These are phyloP conservation scores for Botryotinia narcissicola DNA, from an alignment of 2,329 filamentous ascomycete species.

Conservation along the genomic window DNA sequence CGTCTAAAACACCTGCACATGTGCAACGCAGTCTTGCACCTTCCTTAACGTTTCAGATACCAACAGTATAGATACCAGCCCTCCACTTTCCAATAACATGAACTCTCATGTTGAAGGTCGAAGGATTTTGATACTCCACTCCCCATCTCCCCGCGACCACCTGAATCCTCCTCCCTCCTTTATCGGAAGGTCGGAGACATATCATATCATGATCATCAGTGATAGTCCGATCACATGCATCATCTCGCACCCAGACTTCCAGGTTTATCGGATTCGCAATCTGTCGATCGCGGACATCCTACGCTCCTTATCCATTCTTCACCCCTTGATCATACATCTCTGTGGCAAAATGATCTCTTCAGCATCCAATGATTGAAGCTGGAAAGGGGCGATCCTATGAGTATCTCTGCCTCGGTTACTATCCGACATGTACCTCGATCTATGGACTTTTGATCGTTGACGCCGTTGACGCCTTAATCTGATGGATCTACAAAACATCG, in stretches of 20 bases:
- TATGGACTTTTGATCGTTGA: background rate
- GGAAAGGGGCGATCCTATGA: background rate
- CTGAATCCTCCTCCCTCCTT: background rate
- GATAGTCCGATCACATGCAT: background rate
- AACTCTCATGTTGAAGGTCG: background rate
- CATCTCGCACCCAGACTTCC: background rate
- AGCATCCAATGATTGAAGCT: background rate
- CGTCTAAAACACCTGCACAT: background rate
- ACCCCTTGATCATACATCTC: background rate
- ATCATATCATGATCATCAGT: background rate
- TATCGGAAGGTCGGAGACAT: background rate
- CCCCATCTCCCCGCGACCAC: background rate
- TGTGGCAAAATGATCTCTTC: background rate
- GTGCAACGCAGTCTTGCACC: background rate
- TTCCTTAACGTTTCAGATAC: slow-evolving; percentile 3
- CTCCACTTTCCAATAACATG: background rate
- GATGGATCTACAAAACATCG: background rate
- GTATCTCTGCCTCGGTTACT: background rate
- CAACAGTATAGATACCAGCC: slow-evolving; percentile 4
- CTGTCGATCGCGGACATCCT: background rate
- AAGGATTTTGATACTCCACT: background rate
- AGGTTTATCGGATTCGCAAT: background rate
- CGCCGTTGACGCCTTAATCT: slow-evolving; percentile 7
- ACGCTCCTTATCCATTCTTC: background rate
- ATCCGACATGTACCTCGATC: background rate